A percentile compares a stretch with the other conserved stretches of the same genome.
phyloP scores from a whole-genome alignment of 345 rosid genomes.

The Melaleuca quinquenervia region DNA sequence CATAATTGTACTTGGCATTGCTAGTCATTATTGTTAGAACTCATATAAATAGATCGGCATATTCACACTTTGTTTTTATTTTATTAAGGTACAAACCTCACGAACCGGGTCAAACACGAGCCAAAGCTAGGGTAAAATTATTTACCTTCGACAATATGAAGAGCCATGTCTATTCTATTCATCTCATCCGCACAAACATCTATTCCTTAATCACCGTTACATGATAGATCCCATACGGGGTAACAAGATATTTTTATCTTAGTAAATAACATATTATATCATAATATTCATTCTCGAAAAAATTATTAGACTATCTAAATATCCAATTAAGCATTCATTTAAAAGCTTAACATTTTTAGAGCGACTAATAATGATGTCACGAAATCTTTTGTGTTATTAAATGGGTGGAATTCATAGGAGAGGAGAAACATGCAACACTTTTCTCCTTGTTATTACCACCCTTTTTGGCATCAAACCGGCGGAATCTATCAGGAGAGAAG shows the following conservation, averaged over 20 bases:
- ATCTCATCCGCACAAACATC: not conserved
- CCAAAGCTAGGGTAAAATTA: not conserved
- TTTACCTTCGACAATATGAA: not conserved
- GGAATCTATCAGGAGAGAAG: not conserved
- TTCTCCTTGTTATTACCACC: no score
- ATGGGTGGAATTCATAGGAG: not conserved
- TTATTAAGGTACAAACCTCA: not conserved
- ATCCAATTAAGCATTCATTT: not conserved
- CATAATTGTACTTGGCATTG: no score
- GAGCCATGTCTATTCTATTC: not conserved
- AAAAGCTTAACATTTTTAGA: not conserved
- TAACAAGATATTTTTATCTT: not conserved
- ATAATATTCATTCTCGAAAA: no score
- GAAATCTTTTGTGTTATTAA: not conserved
- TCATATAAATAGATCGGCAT: not conserved
- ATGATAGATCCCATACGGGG: not conserved
- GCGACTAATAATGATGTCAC: rapidly evolving
- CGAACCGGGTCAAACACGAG: not conserved
- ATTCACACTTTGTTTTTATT: not conserved
- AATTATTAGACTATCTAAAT: not conserved
- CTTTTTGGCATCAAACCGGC: no score
- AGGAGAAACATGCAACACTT: no score
- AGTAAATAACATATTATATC: not conserved
- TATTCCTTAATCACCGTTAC: not conserved
- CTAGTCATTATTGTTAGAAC: not conserved